These are phyloP conservation scores for Avena sativa DNA, from an alignment of 176 grass and related monocot species.

Conservation along the genomic window DNA sequence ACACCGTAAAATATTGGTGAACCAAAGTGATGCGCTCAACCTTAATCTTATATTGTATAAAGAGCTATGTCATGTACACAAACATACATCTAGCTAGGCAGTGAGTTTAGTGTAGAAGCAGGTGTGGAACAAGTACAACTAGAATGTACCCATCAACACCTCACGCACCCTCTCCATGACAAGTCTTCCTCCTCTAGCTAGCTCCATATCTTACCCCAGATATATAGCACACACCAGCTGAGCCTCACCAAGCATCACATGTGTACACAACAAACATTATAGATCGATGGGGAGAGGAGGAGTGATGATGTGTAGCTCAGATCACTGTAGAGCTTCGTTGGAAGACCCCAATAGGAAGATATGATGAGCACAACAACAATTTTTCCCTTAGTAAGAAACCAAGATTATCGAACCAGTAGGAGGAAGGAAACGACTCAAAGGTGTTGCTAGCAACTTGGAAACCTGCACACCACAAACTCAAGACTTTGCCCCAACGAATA, in stretches of 20 bases:
- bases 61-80: neutral
- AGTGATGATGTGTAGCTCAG: too few species aligned
- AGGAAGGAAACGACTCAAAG: too few species aligned
- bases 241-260: neutral
- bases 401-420: too few species aligned
- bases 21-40: neutral
- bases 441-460: too few species aligned
- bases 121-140: slow-evolving; percentile 6
- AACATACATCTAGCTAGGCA: neutral
- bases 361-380: too few species aligned
- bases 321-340: too few species aligned
- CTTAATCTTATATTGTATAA: neutral
- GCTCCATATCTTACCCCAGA: neutral
- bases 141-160: slow-evolving; percentile 20
- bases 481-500: too few species aligned
- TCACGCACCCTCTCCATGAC: slow-evolving; percentile 11
- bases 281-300: neutral
- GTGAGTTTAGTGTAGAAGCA: neutral
- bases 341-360: too few species aligned
- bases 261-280: neutral
- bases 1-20: neutral
- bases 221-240: neutral
- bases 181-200: neutral
- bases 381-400: too few species aligned
- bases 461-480: too few species aligned